Percentiles rank a stretch among this genome's conserved stretches.
Evolutionary conservation across 2,329 filamentous ascomycete species (phyloP).

Genomic region (Lachnellula willkommii): DNA sequence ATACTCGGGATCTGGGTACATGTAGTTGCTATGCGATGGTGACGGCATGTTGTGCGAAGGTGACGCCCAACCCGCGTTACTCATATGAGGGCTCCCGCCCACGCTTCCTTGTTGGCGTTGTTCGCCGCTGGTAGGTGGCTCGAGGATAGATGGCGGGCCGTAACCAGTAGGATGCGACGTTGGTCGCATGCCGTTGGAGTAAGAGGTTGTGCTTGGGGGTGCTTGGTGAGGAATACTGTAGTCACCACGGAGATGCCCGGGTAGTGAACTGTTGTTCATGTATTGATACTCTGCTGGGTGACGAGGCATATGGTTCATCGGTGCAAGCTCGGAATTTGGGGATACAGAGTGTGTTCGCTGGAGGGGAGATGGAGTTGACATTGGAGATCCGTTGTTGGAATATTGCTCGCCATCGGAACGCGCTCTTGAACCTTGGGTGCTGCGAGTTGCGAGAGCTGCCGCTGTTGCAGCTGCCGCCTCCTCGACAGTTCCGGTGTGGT

Average conservation of each 20-base stretch:
- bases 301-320: constrained; percentile 56
- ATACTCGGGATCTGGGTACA: constrained; percentile 80
- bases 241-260: constrained; percentile 74
- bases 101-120: constrained; percentile 66
- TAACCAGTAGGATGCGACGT: constrained; percentile 84
- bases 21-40: constrained; percentile 60
- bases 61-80: constrained; percentile 70
- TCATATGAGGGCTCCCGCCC: constrained; percentile 83
- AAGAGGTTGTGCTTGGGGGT: constrained; percentile 53
- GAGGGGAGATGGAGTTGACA: constrained; percentile 78
- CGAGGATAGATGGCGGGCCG: constrained; percentile 70
- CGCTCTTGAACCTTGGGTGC: constrained; percentile 41
- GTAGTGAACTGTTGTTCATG: constrained; percentile 72
- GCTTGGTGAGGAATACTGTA: constrained; percentile 47
- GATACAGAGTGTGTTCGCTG: constrained; percentile 76
- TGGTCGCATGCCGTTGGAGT: constrained; percentile 52
- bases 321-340: constrained; percentile 68
- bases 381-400: constrained; percentile 66
- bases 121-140: constrained; percentile 73
- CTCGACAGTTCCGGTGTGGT: constrained; percentile 91
- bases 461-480: constrained; percentile 87
- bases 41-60: constrained; percentile 65
- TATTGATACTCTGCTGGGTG: constrained; percentile 58
- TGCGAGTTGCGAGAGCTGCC: constrained; percentile 64
- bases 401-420: constrained; percentile 67